phyloP scores from a whole-genome alignment of 352 stramenopile species.

The Globisporangium orthogonon region DNA sequence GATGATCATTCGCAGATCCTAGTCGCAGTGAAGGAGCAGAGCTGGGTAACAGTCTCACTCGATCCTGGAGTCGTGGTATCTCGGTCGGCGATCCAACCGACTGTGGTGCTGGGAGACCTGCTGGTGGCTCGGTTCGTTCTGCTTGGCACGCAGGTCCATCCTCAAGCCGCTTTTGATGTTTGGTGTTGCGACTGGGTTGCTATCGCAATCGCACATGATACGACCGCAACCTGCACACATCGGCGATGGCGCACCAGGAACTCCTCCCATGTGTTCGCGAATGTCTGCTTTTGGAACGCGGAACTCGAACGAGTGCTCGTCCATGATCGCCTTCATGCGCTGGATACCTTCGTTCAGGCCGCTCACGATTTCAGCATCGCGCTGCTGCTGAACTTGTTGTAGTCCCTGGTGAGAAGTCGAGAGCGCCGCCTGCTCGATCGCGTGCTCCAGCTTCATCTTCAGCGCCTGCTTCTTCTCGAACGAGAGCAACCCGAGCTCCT shows the following conservation, averaged over 20 bases:
- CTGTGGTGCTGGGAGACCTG: background rate
- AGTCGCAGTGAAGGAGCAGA: background rate
- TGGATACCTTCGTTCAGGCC: constrained; percentile 47
- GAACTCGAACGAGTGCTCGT: constrained; percentile 54
- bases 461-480: constrained; percentile 50
- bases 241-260: background rate
- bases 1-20: background rate
- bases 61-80: background rate
- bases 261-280: constrained; percentile 22
- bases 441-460: constrained; percentile 35
- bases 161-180: background rate
- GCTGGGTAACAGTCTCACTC: background rate
- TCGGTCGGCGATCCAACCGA: background rate
- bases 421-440: constrained; percentile 31
- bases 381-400: constrained; percentile 33
- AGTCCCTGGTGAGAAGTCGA: constrained; percentile 35
- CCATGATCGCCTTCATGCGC: constrained; percentile 42
- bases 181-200: background rate
- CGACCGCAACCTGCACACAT: background rate
- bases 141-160: background rate
- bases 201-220: constrained; percentile 3
- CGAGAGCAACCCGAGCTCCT: constrained; percentile 43
- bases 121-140: background rate
- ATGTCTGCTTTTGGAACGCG: constrained; percentile 52
- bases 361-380: constrained; percentile 29